Percentiles rank a stretch among this genome's conserved stretches.
phyloP scores from a whole-genome alignment of 129 eudicot species.

The Centaurea solstitialis region DNA sequence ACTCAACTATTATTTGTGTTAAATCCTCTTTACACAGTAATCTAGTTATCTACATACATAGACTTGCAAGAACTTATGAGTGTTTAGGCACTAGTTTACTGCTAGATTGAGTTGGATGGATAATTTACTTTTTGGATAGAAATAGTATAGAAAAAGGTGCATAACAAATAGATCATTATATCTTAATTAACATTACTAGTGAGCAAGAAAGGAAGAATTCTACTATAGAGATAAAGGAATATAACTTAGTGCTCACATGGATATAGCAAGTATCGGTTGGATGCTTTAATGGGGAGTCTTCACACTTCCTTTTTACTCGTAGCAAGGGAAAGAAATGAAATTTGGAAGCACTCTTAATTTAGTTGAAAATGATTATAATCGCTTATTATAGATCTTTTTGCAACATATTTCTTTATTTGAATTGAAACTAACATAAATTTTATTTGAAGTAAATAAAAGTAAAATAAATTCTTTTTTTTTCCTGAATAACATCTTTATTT shows the following conservation, averaged over 20 bases:
- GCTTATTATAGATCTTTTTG: not conserved
- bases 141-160: not conserved
- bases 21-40: not conserved
- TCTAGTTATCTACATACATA: too few species aligned
- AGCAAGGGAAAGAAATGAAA: not conserved
- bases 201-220: not conserved
- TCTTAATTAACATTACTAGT: not conserved
- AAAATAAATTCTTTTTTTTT: too few species aligned
- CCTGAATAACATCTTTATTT: not conserved
- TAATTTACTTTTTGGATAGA: not conserved
- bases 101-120: not conserved
- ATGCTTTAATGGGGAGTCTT: not conserved
- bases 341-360: not conserved
- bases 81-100: not conserved
- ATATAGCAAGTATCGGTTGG: not conserved
- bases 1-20: not conserved
- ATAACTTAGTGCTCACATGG: not conserved
- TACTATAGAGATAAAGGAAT: too few species aligned
- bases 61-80: not conserved
- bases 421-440: too few species aligned
- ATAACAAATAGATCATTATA: too few species aligned
- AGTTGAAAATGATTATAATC: not conserved
- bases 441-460: too few species aligned
- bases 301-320: not conserved
- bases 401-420: not conserved